These are phyloP conservation scores for Yamadazyma epiphylla DNA, from an alignment of 1,139 yeast genomes.

Conservation along the genomic window DNA sequence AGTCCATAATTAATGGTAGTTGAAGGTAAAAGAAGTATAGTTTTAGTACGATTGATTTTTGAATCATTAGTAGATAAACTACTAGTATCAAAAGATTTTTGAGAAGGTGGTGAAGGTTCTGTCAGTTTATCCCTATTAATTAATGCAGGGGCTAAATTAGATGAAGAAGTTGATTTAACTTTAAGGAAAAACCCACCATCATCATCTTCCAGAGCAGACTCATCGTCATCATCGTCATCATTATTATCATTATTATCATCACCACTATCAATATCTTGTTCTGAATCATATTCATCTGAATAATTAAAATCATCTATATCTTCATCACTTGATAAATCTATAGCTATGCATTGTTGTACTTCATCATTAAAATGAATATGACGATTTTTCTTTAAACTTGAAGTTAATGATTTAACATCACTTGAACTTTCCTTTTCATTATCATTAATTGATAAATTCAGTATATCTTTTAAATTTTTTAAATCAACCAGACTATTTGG, in stretches of 20 bases:
- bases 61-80: conserved; percentile 22
- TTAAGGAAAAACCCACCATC: conserved; percentile 70
- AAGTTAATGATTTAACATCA: conserved; percentile 5
- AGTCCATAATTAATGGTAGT: conserved; percentile 77
- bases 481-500: conserved; percentile 16
- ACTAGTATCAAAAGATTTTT: conserved; percentile 24
- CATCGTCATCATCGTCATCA: conserved; percentile 30
- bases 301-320: conserved; percentile 24
- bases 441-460: background rate
- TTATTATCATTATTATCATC: conserved; percentile 21
- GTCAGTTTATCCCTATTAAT: conserved; percentile 4
- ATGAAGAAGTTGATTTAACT: conserved; percentile 45
- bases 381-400: conserved; percentile 33
- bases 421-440: conserved; percentile 1
- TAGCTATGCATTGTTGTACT: conserved; percentile 87
- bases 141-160: conserved; percentile 15
- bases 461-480: conserved; percentile 4
- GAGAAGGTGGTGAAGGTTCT: conserved; percentile 8
- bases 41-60: conserved; percentile 30
- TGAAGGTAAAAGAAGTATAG: conserved; percentile 76
- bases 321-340: conserved; percentile 41
- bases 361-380: conserved; percentile 89
- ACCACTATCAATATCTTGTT: conserved; percentile 29
- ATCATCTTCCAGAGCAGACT: conserved; percentile 51
- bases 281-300: conserved; percentile 11